These are phyloP conservation scores for Rubia tinctorum DNA, from an alignment of 305 asterid species.

Conservation along the genomic window DNA sequence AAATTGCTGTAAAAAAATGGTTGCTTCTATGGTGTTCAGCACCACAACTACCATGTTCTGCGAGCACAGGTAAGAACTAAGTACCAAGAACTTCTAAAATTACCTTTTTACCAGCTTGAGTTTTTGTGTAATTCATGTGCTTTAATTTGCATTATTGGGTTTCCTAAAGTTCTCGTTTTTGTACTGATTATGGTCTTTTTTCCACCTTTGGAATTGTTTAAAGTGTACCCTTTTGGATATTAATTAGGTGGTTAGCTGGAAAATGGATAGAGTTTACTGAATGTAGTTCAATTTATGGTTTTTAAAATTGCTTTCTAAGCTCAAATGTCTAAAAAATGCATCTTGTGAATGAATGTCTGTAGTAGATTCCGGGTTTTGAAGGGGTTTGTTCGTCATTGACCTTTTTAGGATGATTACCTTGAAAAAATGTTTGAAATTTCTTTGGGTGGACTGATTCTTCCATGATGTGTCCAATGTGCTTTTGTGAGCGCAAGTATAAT, in stretches of 20 bases:
- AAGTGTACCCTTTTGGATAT: neutral
- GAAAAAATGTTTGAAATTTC: neutral
- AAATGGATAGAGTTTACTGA: neutral
- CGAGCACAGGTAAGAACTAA: slow-evolving; percentile 8
- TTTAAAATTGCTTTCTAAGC: neutral
- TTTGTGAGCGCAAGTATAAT: neutral
- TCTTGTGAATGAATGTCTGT: neutral
- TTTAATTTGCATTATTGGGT: neutral
- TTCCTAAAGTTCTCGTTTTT: neutral
- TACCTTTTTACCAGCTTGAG: neutral
- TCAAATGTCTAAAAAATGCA: neutral
- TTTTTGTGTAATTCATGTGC: neutral
- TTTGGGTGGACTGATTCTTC: neutral
- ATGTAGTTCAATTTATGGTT: neutral
- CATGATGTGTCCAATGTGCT: neutral
- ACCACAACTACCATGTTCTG: slow-evolving; percentile 1
- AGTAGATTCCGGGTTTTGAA: neutral
- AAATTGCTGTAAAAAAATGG: slow-evolving; percentile 9
- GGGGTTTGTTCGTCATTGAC: neutral
- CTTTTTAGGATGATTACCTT: neutral
- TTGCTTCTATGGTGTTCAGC: slow-evolving; percentile 4
- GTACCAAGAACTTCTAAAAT: neutral
- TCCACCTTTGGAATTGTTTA: neutral
- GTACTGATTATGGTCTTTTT: neutral
- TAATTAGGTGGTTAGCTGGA: neutral